Percentiles rank a stretch among this genome's conserved stretches.
These are phyloP conservation scores for Eimeria necatrix DNA, from an alignment of 169 alveolate genomes.

Conservation along the genomic window DNA sequence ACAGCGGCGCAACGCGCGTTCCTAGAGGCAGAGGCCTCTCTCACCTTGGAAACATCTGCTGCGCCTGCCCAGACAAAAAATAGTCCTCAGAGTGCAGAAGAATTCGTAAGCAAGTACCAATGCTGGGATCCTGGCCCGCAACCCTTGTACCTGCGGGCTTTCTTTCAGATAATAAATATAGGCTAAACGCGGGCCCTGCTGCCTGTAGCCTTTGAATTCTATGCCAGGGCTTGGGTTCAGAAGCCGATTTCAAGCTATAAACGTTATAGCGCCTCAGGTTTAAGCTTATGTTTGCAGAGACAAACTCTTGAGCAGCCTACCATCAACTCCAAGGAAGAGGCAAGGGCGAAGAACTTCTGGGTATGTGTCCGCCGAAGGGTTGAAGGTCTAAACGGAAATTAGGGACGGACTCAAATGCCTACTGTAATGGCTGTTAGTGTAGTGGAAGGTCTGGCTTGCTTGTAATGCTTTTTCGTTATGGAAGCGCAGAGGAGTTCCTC, in stretches of 20 bases:
- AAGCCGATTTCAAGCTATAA: too few species aligned
- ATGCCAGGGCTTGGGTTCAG: too few species aligned
- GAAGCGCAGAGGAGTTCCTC: background rate
- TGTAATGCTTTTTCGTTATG: background rate
- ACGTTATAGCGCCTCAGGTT: background rate
- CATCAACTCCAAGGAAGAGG: constrained; percentile 69
- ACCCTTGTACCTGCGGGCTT: background rate
- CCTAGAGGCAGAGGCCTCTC: constrained; percentile 63
- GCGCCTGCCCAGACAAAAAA: background rate
- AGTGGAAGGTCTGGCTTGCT: background rate
- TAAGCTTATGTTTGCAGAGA: constrained; percentile 6
- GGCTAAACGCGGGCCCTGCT: too few species aligned
- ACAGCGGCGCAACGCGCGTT: constrained; percentile 50
- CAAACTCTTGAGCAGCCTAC: constrained; percentile 31
- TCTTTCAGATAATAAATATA: too few species aligned
- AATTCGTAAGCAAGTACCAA: constrained; percentile 29
- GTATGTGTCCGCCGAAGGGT: constrained; percentile 13
- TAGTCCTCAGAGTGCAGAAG: constrained; percentile 28
- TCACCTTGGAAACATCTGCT: constrained; percentile 1
- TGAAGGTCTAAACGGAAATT: background rate
- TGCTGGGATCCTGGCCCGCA: background rate
- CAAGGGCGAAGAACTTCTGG: constrained; percentile 77
- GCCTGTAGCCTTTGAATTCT: too few species aligned
- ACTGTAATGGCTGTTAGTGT: background rate
- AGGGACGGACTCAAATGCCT: background rate